phyloP scores from a whole-genome alignment of 768 basidiomycete species.

The Lentinula raphanica region DNA sequence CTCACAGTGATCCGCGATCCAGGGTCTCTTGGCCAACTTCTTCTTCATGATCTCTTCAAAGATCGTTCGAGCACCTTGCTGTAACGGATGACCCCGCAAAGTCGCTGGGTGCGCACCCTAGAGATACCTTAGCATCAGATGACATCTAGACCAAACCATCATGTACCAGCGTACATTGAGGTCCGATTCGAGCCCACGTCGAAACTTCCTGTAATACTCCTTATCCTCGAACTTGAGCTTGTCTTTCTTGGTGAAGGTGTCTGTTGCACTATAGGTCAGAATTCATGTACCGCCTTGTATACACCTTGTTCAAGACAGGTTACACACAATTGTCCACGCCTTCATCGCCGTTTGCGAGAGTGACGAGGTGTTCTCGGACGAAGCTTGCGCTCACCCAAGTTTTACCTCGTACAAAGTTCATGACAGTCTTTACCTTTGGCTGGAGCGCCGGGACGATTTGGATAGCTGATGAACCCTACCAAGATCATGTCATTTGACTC shows the following conservation, averaged over 20 bases:
- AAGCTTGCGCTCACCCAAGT: conserved; percentile 53
- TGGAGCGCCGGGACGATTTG: conserved; percentile 58
- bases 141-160: neutral
- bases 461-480: conserved; percentile 56
- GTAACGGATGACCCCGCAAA: conserved; percentile 32
- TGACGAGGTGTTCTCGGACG: conserved; percentile 31
- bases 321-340: conserved; percentile 37
- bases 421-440: conserved; percentile 40
- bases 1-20: conserved; percentile 54
- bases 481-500: neutral
- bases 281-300: neutral
- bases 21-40: conserved; percentile 50
- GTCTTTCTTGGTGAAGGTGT: conserved; percentile 47
- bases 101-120: conserved; percentile 39
- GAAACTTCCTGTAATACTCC: conserved; percentile 41
- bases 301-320: neutral
- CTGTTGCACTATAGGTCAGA: conserved; percentile 19
- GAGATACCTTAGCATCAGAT: neutral
- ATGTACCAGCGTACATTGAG: conserved; percentile 37
- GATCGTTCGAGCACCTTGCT: conserved; percentile 26
- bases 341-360: conserved; percentile 31
- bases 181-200: conserved; percentile 41
- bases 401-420: conserved; percentile 54
- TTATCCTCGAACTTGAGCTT: conserved; percentile 44
- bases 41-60: conserved; percentile 43